phyloP scores from a whole-genome alignment of 345 rosid genomes.

The Mallotus nudiflorus region DNA sequence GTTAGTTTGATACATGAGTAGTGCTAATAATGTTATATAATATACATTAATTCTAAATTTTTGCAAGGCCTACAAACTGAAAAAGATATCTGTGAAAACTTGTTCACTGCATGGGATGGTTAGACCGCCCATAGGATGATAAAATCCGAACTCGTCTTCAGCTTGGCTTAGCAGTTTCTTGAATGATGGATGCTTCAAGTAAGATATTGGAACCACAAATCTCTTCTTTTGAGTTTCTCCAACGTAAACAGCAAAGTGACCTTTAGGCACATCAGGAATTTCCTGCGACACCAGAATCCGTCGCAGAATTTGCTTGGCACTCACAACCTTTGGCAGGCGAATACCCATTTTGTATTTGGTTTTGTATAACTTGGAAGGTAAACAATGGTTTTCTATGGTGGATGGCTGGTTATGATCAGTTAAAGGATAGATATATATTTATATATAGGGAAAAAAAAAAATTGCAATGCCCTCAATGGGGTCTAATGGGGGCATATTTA shows the following conservation, averaged over 20 bases:
- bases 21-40: not conserved
- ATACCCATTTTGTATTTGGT: not conserved
- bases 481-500: no score
- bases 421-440: no score
- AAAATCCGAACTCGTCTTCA: slow-evolving; percentile 16
- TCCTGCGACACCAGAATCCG: not conserved
- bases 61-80: no score
- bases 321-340: not conserved
- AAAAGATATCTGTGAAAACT: not conserved
- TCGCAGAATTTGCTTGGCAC: not conserved
- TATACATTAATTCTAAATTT: no score
- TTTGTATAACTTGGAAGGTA: no score
- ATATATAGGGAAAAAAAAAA: no score
- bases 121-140: slow-evolving; percentile 8
- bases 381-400: no score
- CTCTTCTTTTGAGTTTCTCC: slow-evolving; percentile 32
- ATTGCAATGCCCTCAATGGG: no score
- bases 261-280: slow-evolving; percentile 34
- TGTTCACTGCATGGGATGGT: slow-evolving; percentile 1
- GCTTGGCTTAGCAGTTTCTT: not conserved
- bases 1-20: not conserved
- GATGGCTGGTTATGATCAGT: no score
- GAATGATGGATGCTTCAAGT: slow-evolving; percentile 11
- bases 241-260: slow-evolving; percentile 40
- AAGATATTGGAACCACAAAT: slow-evolving; percentile 1